Evolutionary conservation across 1,284 basidiomycete genomes (phyloP).

Genomic region (Flammula alnicola): DNA sequence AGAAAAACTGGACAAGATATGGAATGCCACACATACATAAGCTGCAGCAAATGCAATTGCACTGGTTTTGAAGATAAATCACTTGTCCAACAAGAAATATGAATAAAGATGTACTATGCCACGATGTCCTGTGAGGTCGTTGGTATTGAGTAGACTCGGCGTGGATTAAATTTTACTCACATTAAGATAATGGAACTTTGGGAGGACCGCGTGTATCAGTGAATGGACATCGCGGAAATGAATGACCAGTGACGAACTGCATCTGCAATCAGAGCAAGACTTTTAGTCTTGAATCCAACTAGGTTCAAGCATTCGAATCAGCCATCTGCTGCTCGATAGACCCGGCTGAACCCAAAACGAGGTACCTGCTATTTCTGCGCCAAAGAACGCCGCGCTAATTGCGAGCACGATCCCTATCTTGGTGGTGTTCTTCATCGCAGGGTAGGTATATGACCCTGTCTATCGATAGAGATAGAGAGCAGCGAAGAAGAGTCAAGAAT

Average conservation of each 20-base stretch:
- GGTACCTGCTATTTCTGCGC: constrained; percentile 46
- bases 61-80: constrained; percentile 25
- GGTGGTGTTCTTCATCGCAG: constrained; percentile 49
- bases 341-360: background rate
- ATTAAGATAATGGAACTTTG: constrained; percentile 46
- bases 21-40: constrained; percentile 35
- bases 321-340: background rate
- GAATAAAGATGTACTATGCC: constrained; percentile 29
- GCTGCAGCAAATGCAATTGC: constrained; percentile 43
- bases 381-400: constrained; percentile 48
- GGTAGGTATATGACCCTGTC: background rate
- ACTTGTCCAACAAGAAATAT: background rate
- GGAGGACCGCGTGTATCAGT: constrained; percentile 6
- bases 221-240: constrained; percentile 14
- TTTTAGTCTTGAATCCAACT: constrained; percentile 55
- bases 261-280: constrained; percentile 53
- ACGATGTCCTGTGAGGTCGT: constrained; percentile 29
- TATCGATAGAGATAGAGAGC: too few species aligned
- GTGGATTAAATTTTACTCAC: constrained; percentile 2
- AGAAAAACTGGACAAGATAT: constrained; percentile 3
- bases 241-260: constrained; percentile 39
- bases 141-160: background rate
- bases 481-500: too few species aligned
- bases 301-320: background rate
- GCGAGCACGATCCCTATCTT: constrained; percentile 46